phyloP scores from a whole-genome alignment of 2,329 filamentous ascomycete genomes.

The Clonostachys solani region DNA sequence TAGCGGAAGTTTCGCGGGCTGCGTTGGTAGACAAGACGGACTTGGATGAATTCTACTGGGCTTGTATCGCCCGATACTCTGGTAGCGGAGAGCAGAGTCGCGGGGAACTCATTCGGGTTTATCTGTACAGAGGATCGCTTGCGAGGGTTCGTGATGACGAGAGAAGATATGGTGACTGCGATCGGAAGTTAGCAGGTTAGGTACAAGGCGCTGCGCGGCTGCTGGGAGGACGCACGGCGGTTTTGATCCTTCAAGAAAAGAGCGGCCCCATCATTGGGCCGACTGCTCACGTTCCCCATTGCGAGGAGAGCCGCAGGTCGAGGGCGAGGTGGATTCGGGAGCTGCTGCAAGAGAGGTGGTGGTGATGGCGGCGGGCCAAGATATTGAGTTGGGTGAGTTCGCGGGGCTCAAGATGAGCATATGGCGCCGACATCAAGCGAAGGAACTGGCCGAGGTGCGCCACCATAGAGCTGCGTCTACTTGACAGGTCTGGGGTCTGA shows the following conservation, averaged over 20 bases:
- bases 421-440: too few relatives aligned
- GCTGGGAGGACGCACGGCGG: constrained; percentile 60
- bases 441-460: too few relatives aligned
- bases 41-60: constrained; percentile 89
- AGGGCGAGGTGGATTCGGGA: neutral
- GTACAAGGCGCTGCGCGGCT: neutral
- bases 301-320: constrained; percentile 24
- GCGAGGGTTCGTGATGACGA: constrained; percentile 76
- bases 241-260: constrained; percentile 89
- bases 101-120: constrained; percentile 82
- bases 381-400: too few relatives aligned
- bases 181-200: constrained; percentile 10
- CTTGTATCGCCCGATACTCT: constrained; percentile 69
- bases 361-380: neutral
- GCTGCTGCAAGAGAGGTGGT: neutral
- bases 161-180: constrained; percentile 80
- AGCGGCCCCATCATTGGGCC: constrained; percentile 74
- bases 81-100: constrained; percentile 69
- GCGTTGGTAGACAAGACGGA: constrained; percentile 31
- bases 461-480: too few relatives aligned
- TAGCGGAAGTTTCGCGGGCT: neutral
- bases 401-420: neutral
- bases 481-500: too few relatives aligned
- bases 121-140: constrained; percentile 75
- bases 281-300: constrained; percentile 94